Conservation (phyloP, 2,329 filamentous ascomycete species). For the Fusarium citri region DNA sequence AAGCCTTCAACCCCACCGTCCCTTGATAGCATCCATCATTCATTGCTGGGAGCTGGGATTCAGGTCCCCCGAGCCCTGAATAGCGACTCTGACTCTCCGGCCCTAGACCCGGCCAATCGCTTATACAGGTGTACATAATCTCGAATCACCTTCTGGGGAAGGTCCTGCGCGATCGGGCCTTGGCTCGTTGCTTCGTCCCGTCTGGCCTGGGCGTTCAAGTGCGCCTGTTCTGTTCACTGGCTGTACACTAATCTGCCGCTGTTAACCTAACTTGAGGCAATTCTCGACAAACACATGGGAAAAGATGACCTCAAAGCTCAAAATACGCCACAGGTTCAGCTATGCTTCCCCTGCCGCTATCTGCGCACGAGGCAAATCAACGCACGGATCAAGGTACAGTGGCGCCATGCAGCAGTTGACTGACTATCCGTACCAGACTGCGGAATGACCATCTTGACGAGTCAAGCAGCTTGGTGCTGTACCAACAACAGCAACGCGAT, state of each 20-base stretch:
- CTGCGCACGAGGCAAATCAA: slow-evolving; percentile 29
- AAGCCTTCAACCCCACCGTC: slow-evolving; percentile 18
- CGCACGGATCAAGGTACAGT: slow-evolving; percentile 28
- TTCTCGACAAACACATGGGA: not conserved
- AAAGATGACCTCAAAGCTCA: slow-evolving; percentile 14
- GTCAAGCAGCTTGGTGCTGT: slow-evolving; percentile 31
- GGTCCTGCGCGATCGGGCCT: slow-evolving; percentile 34
- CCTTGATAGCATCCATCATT: slow-evolving; percentile 6
- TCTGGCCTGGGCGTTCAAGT: slow-evolving; percentile 42
- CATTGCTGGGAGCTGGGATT: not conserved
- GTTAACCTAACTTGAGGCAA: not conserved
- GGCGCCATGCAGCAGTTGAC: slow-evolving; percentile 21
- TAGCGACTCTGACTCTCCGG: slow-evolving; percentile 34
- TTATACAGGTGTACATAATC: not conserved
- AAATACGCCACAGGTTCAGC: slow-evolving; percentile 35
- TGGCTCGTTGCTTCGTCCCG: slow-evolving; percentile 45
- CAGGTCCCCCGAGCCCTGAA: slow-evolving; percentile 12
- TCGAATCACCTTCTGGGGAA: slow-evolving; percentile 35
- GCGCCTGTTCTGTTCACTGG: slow-evolving; percentile 38
- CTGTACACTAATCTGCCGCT: slow-evolving; percentile 27
- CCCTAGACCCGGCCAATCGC: slow-evolving; percentile 45
- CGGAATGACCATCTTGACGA: slow-evolving; percentile 20
- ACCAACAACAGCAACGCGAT: slow-evolving; percentile 9
- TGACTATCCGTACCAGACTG: slow-evolving; percentile 6
- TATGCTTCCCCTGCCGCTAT: slow-evolving; percentile 20